Conservation (phyloP, 2,329 filamentous ascomycete genomes). For the Paecilomyces sp. region DNA sequence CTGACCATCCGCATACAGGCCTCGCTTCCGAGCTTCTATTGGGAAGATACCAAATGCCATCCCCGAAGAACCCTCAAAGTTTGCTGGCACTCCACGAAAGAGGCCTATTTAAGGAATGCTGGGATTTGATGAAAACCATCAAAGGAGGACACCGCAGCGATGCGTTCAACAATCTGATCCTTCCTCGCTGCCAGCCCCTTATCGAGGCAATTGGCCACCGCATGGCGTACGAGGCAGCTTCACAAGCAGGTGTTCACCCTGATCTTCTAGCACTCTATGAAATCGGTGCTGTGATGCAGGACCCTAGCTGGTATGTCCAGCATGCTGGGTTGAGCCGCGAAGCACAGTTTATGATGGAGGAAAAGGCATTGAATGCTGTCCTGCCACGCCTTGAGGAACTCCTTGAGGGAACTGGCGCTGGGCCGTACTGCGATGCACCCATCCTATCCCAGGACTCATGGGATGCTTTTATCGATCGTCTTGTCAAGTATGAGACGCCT, state of each 20-base stretch:
- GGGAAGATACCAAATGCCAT: conserved; percentile 15
- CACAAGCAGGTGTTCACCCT: conserved; percentile 6
- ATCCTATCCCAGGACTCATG: conserved; percentile 2
- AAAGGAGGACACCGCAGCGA: conserved; percentile 9
- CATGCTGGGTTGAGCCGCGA: conserved; percentile 2
- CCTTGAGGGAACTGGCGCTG: not conserved
- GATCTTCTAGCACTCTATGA: conserved; percentile 10
- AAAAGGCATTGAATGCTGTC: conserved; percentile 1
- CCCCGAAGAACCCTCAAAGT: conserved; percentile 4
- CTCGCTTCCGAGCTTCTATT: conserved; percentile 18
- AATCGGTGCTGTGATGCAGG: conserved; percentile 5
- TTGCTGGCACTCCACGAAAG: conserved; percentile 15
- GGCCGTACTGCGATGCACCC: conserved; percentile 3
- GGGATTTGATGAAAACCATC: not conserved
- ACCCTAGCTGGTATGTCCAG: conserved; percentile 11
- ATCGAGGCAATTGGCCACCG: conserved; percentile 15
- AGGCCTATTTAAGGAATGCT: conserved; percentile 10
- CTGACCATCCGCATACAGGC: conserved; percentile 7
- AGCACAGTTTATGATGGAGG: not conserved
- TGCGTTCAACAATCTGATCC: conserved; percentile 11
- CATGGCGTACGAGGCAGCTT: conserved; percentile 15
- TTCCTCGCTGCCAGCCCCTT: conserved; percentile 10
- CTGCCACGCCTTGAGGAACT: conserved; percentile 3
- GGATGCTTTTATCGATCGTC: conserved; percentile 2
- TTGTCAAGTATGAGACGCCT: not conserved